phyloP scores from a whole-genome alignment of 139 green algal species.

The Ettlia oleoabundans region DNA sequence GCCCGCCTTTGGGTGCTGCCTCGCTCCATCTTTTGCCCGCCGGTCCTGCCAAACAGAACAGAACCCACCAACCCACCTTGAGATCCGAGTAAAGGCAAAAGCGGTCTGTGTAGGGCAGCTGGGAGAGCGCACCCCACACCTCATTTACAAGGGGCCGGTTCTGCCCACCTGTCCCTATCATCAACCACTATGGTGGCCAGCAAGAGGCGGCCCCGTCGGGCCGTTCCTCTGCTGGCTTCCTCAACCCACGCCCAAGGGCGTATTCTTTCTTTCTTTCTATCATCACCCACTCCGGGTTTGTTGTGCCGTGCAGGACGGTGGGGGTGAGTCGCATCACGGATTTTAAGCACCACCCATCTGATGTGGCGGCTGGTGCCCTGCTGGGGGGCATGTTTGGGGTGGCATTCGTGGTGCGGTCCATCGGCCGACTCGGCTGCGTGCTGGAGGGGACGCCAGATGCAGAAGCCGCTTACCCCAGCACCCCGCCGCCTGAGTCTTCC shows the following conservation, averaged over 20 bases:
- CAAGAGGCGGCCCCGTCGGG: no score
- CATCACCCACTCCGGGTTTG: neutral
- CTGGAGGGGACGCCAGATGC: neutral
- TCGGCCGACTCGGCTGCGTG: neutral
- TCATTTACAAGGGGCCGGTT: constrained; percentile 60
- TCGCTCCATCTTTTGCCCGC: no score
- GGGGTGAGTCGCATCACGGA: constrained; percentile 45
- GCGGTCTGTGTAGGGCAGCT: constrained; percentile 68
- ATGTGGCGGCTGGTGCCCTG: constrained; percentile 40
- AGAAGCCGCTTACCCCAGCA: neutral
- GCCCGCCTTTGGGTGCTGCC: no score
- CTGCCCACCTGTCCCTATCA: no score
- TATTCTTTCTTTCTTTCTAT: neutral
- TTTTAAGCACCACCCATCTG: constrained; percentile 41
- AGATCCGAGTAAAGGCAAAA: constrained; percentile 68
- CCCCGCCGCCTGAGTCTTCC: neutral
- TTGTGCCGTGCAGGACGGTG: constrained; percentile 23
- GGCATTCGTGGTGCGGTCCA: constrained; percentile 7
- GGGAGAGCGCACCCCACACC: constrained; percentile 74
- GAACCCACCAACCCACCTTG: constrained; percentile 25
- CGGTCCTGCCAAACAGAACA: neutral
- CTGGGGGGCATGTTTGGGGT: constrained; percentile 36
- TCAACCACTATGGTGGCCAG: no score
- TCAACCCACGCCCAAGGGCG: neutral
- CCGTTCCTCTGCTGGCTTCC: no score